Evolutionary conservation across 371 early-diverging fungal genomes (phyloP).

Genomic region (Syncephalastrum racemosum): DNA sequence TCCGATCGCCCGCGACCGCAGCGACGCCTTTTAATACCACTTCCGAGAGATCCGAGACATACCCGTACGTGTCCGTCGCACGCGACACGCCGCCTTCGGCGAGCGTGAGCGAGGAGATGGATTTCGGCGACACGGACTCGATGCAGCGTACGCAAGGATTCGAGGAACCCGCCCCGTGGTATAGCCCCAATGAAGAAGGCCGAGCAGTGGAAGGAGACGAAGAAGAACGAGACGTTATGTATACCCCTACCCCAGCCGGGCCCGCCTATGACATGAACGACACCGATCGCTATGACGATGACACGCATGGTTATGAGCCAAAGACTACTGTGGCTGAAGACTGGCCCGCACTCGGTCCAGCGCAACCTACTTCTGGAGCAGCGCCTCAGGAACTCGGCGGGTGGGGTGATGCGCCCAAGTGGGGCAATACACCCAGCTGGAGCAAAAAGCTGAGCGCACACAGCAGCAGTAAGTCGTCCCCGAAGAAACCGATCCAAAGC

Average conservation of each 20-base stretch:
- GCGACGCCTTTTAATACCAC: neutral
- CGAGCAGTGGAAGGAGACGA: neutral
- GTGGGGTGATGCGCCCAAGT: slow-evolving; percentile 18
- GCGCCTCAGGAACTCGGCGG: slow-evolving; percentile 22
- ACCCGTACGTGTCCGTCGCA: neutral
- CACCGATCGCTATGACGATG: too few relatives aligned
- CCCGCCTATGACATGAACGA: too few relatives aligned
- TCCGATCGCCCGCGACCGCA: neutral
- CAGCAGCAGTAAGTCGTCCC: too few relatives aligned
- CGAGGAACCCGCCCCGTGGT: neutral
- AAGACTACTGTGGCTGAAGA: neutral
- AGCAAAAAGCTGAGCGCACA: neutral
- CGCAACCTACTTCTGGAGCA: neutral
- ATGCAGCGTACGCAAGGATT: neutral
- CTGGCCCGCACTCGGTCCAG: slow-evolving; percentile 5
- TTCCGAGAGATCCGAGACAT: neutral
- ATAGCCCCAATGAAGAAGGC: slow-evolving; percentile 7
- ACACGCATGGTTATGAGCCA: too few relatives aligned
- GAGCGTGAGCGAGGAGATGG: too few relatives aligned
- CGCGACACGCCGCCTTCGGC: neutral
- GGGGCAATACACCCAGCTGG: neutral
- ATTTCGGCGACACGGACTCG: neutral
- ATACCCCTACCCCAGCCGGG: too few relatives aligned
- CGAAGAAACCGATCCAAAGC: neutral
- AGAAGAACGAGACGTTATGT: neutral